These are phyloP conservation scores for Neofusicoccum laricinum DNA, from an alignment of 2,329 filamentous ascomycete genomes.

Conservation along the genomic window DNA sequence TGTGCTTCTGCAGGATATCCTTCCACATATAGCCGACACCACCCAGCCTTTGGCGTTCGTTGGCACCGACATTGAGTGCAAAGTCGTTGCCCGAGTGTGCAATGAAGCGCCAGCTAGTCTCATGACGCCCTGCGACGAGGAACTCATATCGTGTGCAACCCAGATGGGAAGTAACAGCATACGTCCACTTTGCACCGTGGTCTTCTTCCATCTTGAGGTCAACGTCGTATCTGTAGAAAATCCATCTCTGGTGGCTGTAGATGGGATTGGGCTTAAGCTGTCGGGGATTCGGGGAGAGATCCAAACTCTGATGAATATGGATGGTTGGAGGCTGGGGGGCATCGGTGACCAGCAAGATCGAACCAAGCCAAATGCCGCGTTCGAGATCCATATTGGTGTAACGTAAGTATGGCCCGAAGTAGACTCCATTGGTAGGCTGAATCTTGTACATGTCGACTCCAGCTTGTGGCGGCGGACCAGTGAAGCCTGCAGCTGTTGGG, in stretches of 20 bases:
- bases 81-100: conserved; percentile 97
- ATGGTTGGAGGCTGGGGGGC: conserved; percentile 91
- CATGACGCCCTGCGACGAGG: conserved; percentile 82
- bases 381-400: conserved; percentile 98
- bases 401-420: conserved; percentile 93
- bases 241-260: conserved; percentile 87
- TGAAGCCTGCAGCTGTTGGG: conserved; percentile 77
- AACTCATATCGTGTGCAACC: conserved; percentile 99
- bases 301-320: conserved; percentile 85
- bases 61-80: conserved; percentile 78
- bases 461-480: conserved; percentile 80
- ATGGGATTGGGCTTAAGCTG: conserved; percentile 82
- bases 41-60: conserved; percentile 79
- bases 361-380: conserved; percentile 85
- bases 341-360: conserved; percentile 90
- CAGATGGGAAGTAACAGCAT: conserved; percentile 93
- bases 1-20: conserved; percentile 94
- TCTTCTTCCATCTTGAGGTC: conserved; percentile 84
- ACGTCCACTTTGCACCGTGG: conserved; percentile 84
- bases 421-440: conserved; percentile 90
- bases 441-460: conserved; percentile 95
- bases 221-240: conserved; percentile 92
- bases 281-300: conserved; percentile 87
- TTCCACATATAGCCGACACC: conserved; percentile 98
- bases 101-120: conserved; percentile 93